phyloP scores from a whole-genome alignment of 345 rosid species.

The Camelina sativa region DNA sequence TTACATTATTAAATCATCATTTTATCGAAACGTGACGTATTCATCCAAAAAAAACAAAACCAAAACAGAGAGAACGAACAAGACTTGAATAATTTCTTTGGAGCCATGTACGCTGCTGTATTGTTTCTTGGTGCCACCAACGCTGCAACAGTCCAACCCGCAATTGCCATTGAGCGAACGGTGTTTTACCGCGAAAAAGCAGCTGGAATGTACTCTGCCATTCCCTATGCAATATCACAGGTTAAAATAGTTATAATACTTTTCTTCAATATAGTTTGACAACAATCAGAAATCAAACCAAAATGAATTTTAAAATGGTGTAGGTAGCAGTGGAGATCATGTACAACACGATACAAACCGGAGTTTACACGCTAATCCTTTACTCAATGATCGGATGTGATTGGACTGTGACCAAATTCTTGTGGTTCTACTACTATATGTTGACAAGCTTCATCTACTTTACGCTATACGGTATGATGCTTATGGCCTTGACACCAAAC shows the following conservation, averaged over 20 bases:
- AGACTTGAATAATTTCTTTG: conserved; percentile 66
- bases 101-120: conserved; percentile 73
- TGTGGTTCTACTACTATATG: conserved; percentile 69
- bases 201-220: conserved; percentile 82
- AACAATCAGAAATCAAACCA: not conserved
- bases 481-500: conserved; percentile 71
- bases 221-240: conserved; percentile 84
- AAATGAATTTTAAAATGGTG: conserved; percentile 11
- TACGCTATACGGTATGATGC: conserved; percentile 80
- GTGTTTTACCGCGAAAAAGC: conserved; percentile 85
- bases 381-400: conserved; percentile 79
- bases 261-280: not conserved
- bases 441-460: conserved; percentile 65
- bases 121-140: conserved; percentile 74
- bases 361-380: conserved; percentile 57
- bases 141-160: conserved; percentile 62
- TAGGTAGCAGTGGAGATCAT: conserved; percentile 74
- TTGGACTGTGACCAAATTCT: conserved; percentile 57
- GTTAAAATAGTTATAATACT: conserved; percentile 28
- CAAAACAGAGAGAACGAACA: conserved; percentile 55
- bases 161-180: conserved; percentile 68
- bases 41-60: not conserved
- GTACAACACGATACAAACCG: conserved; percentile 62
- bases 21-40: not conserved
- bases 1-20: not conserved